Conservation (phyloP, 345 rosid species). For the Populus ilicifolia region DNA sequence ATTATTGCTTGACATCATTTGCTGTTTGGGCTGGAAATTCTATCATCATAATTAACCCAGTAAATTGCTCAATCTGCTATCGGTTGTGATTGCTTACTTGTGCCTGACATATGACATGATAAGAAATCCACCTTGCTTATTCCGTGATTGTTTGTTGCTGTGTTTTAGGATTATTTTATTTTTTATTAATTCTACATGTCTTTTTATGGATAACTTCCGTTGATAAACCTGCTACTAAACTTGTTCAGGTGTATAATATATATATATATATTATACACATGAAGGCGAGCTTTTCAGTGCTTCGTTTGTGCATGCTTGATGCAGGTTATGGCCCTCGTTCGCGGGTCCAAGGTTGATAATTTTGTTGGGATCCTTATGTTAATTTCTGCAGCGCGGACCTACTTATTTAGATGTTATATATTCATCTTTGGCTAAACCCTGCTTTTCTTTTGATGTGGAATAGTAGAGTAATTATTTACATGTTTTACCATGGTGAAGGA, state of each 20-base stretch:
- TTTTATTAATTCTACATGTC: background rate
- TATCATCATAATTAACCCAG: background rate
- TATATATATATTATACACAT: background rate
- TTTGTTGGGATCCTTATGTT: background rate
- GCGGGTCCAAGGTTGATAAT: background rate
- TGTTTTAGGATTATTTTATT: background rate
- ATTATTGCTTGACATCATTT: background rate
- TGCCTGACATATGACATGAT: background rate
- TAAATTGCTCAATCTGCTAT: background rate
- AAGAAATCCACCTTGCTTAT: background rate
- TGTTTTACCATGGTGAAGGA: background rate
- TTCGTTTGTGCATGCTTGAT: background rate
- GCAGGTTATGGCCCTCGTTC: background rate
- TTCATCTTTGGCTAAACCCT: background rate
- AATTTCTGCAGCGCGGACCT: background rate
- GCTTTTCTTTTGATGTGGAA: background rate
- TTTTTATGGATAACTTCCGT: background rate
- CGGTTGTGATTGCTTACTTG: background rate
- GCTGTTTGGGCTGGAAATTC: background rate
- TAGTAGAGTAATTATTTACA: background rate
- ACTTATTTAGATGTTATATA: background rate
- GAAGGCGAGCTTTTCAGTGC: background rate
- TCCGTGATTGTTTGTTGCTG: background rate
- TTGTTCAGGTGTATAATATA: no score
- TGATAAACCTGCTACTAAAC: background rate